Percentiles rank a stretch among this genome's conserved stretches.
Evolutionary conservation across 495 filamentous ascomycete species (phyloP).

Genomic region (Daldinia grandis): DNA sequence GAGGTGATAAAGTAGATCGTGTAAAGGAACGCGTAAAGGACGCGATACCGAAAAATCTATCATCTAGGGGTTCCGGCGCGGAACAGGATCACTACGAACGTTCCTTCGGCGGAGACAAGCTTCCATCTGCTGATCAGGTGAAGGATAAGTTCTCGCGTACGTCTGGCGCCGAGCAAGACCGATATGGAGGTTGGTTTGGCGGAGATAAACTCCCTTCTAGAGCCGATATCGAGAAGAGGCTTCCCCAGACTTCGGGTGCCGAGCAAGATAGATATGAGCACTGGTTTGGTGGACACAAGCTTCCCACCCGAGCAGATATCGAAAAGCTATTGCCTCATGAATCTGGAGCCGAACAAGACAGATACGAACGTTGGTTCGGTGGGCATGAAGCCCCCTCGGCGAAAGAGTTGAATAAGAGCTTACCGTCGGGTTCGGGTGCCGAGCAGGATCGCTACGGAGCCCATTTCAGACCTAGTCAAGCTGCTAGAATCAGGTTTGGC

Average conservation of each 20-base stretch:
- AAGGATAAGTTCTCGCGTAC: neutral
- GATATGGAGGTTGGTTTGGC: slow-evolving; percentile 29
- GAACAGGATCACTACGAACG: slow-evolving; percentile 33
- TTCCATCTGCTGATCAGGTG: slow-evolving; percentile 12
- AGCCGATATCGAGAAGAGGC: slow-evolving; percentile 23
- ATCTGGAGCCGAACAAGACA: slow-evolving; percentile 38
- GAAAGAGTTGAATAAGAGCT: slow-evolving; percentile 10
- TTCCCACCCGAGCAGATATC: slow-evolving; percentile 33
- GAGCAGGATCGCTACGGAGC: slow-evolving; percentile 33
- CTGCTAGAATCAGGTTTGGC: slow-evolving; percentile 3
- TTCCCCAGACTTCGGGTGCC: slow-evolving; percentile 34
- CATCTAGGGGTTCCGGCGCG: slow-evolving; percentile 8
- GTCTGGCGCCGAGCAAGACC: slow-evolving; percentile 34
- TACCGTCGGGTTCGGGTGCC: slow-evolving; percentile 23
- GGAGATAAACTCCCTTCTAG: slow-evolving; percentile 36
- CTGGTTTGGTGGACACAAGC: slow-evolving; percentile 37
- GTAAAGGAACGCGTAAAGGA: slow-evolving; percentile 12
- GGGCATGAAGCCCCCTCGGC: slow-evolving; percentile 14
- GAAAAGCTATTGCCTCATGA: slow-evolving; percentile 26
- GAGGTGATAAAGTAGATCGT: slow-evolving; percentile 25
- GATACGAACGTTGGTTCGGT: slow-evolving; percentile 32
- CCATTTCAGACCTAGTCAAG: slow-evolving; percentile 17
- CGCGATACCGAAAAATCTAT: slow-evolving; percentile 1
- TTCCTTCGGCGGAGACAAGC: slow-evolving; percentile 34
- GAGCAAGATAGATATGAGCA: slow-evolving; percentile 41